Evolutionary conservation across 768 basidiomycete genomes (phyloP).

Genomic region (Phlegmacium glaucopus): DNA sequence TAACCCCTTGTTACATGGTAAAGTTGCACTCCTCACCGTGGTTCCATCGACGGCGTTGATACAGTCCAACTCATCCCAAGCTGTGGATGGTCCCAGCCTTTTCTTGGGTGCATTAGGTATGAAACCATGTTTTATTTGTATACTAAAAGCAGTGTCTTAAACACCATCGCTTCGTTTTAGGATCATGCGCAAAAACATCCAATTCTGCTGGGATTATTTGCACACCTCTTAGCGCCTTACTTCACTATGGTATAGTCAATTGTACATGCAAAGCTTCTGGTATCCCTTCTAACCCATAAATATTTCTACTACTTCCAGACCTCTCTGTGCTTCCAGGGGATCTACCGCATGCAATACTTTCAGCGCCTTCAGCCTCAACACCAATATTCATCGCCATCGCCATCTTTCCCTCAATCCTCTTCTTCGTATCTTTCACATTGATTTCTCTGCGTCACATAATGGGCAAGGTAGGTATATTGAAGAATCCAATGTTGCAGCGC

Average conservation of each 20-base stretch:
- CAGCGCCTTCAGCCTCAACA: conserved; percentile 57
- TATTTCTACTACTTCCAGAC: conserved; percentile 36
- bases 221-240: conserved; percentile 49
- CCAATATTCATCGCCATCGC: conserved; percentile 64
- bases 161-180: conserved; percentile 30
- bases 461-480: conserved; percentile 47
- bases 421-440: conserved; percentile 63
- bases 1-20: conserved; percentile 50
- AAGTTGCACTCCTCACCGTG: conserved; percentile 64
- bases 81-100: conserved; percentile 64
- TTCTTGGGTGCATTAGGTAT: conserved; percentile 68
- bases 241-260: conserved; percentile 53
- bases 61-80: conserved; percentile 25
- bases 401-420: conserved; percentile 52
- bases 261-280: not conserved
- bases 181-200: conserved; percentile 59
- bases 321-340: conserved; percentile 57
- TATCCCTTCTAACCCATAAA: not conserved
- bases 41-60: conserved; percentile 45
- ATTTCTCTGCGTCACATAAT: conserved; percentile 67
- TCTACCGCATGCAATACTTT: conserved; percentile 52
- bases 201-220: conserved; percentile 53
- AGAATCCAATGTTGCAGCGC: conserved; percentile 55
- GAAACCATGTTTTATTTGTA: conserved; percentile 5
- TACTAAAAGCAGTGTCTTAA: not conserved